These are phyloP conservation scores for Oxytropis ochrocephala DNA, from an alignment of 306 rosid species.

Conservation along the genomic window DNA sequence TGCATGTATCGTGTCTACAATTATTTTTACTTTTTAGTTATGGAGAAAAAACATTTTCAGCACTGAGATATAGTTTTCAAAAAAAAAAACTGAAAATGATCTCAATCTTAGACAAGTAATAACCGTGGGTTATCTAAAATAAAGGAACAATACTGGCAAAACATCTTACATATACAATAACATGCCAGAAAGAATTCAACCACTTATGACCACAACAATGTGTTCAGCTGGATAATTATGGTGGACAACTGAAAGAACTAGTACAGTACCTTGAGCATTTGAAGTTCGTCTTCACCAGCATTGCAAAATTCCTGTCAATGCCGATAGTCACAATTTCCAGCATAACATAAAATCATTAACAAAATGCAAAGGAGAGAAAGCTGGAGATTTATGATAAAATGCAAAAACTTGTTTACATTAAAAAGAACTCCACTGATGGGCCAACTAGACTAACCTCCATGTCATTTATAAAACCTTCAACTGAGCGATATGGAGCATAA, in stretches of 20 bases:
- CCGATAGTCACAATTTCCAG: slow-evolving; percentile 6
- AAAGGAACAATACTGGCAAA: too few species aligned
- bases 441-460: slow-evolving; percentile 54
- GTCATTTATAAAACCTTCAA: slow-evolving; percentile 69
- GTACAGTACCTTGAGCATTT: slow-evolving; percentile 67
- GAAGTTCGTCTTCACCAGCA: slow-evolving; percentile 50
- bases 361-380: not conserved
- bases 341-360: slow-evolving; percentile 1
- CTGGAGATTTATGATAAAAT: not conserved
- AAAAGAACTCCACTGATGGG: not conserved
- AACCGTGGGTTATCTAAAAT: too few species aligned
- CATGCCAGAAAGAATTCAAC: not conserved
- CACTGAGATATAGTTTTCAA: too few species aligned
- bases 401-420: not conserved
- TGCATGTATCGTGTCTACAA: too few species aligned
- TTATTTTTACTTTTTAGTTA: too few species aligned
- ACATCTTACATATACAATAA: too few species aligned
- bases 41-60: too few species aligned
- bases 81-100: too few species aligned
- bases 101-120: too few species aligned
- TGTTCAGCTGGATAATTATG: not conserved
- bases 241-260: slow-evolving; percentile 10
- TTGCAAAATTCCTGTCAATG: slow-evolving; percentile 58
- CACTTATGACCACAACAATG: not conserved
- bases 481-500: slow-evolving; percentile 79